Evolutionary conservation across 441 rosid genomes (phyloP), one percentile per base, ranked within the genome.

Genomic region (Pelargonium cotyledonis): DNA sequence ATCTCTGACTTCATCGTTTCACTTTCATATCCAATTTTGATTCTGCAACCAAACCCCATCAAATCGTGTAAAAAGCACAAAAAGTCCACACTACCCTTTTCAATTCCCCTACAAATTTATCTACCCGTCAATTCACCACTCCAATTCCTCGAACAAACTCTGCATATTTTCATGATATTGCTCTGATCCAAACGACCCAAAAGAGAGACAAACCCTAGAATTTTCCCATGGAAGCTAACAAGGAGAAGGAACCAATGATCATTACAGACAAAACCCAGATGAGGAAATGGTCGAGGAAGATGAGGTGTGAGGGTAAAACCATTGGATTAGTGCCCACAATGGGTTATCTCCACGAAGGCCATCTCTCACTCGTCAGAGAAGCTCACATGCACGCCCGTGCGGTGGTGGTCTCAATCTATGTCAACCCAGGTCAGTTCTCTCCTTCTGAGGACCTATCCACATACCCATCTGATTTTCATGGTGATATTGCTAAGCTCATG

Each of bases 371-470:
- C 68, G 77, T 94, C 55, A 73, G 81, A 68, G 80, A 89, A 72
- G 92, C 97, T 55, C 85, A 67, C 23, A 71, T 55, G 12, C 88
- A 57, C 69, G 51, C 85, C 66, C 72, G 86, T 74, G 64, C 82
- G 76, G 76, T 82, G 21, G 98, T 91, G 49, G 91, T 94, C 62
- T 91, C 98, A 66, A 84, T 89, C 73, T 91, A 89, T 70, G 93
- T 94, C 43, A 94, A 94, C 79, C 98, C 98, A 62, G 97, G 98
- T 72, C 98, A 94, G 79, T 91, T 94, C 70, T 77, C 98, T 12
- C 95, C 96, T 44, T 73, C 86, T 0, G 97, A 94, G 76, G 98
- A 91, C 68, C 88, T 94, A 21, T 86, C 95, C 49, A 84, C 95
- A 0, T 94, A 94, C 94, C 97, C 97, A 9, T 91, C 95, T 68